A percentile compares a stretch with the other conserved stretches of the same genome.
These are phyloP conservation scores for Infundibulicybe gibba DNA, from an alignment of 768 basidiomycete species.

Conservation along the genomic window DNA sequence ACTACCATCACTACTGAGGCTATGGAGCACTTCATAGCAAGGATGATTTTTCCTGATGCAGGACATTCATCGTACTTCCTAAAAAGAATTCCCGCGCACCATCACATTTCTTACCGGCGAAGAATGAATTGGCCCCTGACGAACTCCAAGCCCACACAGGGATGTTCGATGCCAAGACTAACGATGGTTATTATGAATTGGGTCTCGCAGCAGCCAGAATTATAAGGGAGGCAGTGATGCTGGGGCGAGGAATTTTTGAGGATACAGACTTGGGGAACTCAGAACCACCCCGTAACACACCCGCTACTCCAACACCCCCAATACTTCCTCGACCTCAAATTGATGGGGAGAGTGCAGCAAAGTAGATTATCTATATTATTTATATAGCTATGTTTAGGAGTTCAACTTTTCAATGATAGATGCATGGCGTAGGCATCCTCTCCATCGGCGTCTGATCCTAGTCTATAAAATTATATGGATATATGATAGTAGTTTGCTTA, in stretches of 20 bases:
- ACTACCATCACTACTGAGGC: too few species aligned
- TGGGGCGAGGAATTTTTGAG: constrained; percentile 17
- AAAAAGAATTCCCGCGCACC: constrained; percentile 41
- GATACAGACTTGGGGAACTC: neutral
- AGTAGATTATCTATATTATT: neutral
- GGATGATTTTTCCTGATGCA: too few species aligned
- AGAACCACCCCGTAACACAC: too few species aligned
- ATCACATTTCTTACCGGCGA: constrained; percentile 56
- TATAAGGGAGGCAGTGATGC: constrained; percentile 54
- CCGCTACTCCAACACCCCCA: too few species aligned
- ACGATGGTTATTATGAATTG: constrained; percentile 89
- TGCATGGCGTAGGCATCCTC: constrained; percentile 95
- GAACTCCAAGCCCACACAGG: constrained; percentile 85
- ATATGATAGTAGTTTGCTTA: constrained; percentile 28
- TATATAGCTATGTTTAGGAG: constrained; percentile 6
- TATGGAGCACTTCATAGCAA: too few species aligned
- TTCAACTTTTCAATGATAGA: constrained; percentile 43
- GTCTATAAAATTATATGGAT: neutral
- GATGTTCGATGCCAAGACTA: constrained; percentile 80
- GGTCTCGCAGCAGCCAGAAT: constrained; percentile 64
- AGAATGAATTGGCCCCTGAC: constrained; percentile 65
- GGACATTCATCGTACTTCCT: constrained; percentile 83
- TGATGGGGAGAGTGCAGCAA: neutral
- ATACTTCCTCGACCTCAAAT: neutral
- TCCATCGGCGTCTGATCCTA: constrained; percentile 78